Percentiles rank a stretch among this genome's conserved stretches.
These are phyloP conservation scores for Parachaetomium inaequale DNA, from an alignment of 495 filamentous ascomycete genomes.

Conservation along the genomic window DNA sequence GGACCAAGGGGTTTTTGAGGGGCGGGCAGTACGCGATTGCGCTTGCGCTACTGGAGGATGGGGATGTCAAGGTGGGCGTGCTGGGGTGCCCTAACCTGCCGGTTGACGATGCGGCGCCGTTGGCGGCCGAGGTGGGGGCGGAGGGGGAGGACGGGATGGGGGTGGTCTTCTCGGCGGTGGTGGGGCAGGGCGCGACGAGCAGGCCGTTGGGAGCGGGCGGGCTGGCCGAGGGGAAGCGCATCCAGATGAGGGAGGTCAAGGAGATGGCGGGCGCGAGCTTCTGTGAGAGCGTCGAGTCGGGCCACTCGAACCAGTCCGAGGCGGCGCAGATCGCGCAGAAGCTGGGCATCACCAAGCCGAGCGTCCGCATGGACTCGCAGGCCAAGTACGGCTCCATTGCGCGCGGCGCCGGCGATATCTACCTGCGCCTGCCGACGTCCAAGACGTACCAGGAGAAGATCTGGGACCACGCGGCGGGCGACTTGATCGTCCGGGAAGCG, in stretches of 20 bases:
- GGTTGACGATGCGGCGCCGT: constrained; percentile 65
- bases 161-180: constrained; percentile 77
- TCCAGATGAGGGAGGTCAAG: constrained; percentile 71
- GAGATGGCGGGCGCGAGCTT: constrained; percentile 78
- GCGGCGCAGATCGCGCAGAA: constrained; percentile 77
- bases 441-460: constrained; percentile 97
- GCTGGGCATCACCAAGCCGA: constrained; percentile 78
- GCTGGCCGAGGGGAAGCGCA: constrained; percentile 58
- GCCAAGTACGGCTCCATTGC: constrained; percentile 97
- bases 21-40: constrained; percentile 98
- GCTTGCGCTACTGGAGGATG: constrained; percentile 84
- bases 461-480: constrained; percentile 98
- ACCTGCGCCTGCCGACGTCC: constrained; percentile 78
- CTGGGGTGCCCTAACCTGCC: constrained; percentile 94
- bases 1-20: constrained; percentile 92
- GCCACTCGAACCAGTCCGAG: constrained; percentile 83
- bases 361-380: constrained; percentile 93
- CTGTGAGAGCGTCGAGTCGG: constrained; percentile 92
- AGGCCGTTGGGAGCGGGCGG: constrained; percentile 60
- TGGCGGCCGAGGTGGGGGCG: constrained; percentile 62
- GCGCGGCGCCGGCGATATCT: constrained; percentile 92
- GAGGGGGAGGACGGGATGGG: constrained; percentile 64
- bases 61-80: constrained; percentile 91
- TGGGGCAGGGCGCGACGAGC: constrained; percentile 71
- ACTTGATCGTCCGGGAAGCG: constrained; percentile 89